These are phyloP conservation scores for Yamadazyma ubonensis DNA, from an alignment of 805 yeast genomes.

Conservation along the genomic window DNA sequence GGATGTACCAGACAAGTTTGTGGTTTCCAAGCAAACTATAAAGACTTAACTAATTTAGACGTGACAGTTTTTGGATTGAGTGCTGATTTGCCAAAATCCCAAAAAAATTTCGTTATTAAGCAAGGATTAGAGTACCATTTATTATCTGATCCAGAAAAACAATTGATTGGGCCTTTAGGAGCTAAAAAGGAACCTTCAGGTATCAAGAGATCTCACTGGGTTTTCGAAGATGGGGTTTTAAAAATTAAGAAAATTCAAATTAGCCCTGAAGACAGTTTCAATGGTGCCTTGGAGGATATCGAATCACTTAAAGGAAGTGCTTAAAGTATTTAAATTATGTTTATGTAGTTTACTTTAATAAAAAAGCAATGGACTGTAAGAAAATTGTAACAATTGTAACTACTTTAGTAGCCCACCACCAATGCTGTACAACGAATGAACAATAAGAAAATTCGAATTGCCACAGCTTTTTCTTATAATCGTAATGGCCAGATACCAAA, in stretches of 20 bases:
- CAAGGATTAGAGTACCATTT: slow-evolving; percentile 72
- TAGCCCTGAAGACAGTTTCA: slow-evolving; percentile 53
- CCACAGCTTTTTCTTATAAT: slow-evolving; percentile 48
- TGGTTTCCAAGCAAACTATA: slow-evolving; percentile 74
- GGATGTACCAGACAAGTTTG: slow-evolving; percentile 96
- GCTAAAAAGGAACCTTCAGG: slow-evolving; percentile 81
- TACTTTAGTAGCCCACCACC: slow-evolving; percentile 91
- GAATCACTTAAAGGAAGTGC: slow-evolving; percentile 27
- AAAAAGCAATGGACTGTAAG: slow-evolving; percentile 23
- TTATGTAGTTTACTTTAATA: slow-evolving; percentile 4
- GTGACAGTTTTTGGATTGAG: slow-evolving; percentile 77
- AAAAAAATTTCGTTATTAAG: slow-evolving; percentile 69
- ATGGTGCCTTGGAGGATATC: slow-evolving; percentile 58
- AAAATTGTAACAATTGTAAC: slow-evolving; percentile 31
- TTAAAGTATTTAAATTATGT: slow-evolving; percentile 3
- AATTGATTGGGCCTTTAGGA: slow-evolving; percentile 71
- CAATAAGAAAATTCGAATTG: slow-evolving; percentile 70
- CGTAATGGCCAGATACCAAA: slow-evolving; percentile 70
- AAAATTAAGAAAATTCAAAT: slow-evolving; percentile 51
- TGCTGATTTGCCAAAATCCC: slow-evolving; percentile 78
- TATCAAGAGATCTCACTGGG: slow-evolving; percentile 87
- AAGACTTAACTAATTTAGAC: slow-evolving; percentile 47
- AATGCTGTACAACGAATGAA: slow-evolving; percentile 82
- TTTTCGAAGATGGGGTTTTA: slow-evolving; percentile 76
- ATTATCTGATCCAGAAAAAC: slow-evolving; percentile 70